Evolutionary conservation across 495 filamentous ascomycete genomes (phyloP).

Genomic region (Achaetomiella virescens): DNA sequence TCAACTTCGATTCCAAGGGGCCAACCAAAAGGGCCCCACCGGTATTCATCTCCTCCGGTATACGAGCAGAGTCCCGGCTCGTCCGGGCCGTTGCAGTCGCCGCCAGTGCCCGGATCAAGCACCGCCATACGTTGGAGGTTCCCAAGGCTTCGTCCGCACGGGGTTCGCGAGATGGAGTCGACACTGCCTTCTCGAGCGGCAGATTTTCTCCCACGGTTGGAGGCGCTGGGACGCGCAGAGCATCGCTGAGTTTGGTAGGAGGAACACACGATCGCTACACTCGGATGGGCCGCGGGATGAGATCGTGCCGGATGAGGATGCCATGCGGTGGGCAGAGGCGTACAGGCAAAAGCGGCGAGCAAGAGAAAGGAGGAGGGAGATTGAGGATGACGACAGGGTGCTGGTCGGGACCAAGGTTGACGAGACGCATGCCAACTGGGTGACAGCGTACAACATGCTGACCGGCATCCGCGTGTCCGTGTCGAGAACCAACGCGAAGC

Average conservation of each 20-base stretch:
- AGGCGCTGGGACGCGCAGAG: conserved; percentile 54
- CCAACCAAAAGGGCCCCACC: conserved; percentile 45
- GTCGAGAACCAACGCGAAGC: conserved; percentile 92
- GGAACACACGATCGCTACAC: conserved; percentile 75
- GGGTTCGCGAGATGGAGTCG: conserved; percentile 53
- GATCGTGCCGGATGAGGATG: conserved; percentile 76
- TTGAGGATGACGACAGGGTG: conserved; percentile 89
- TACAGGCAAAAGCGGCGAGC: conserved; percentile 86
- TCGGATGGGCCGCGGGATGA: conserved; percentile 81
- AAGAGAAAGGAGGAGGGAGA: conserved; percentile 72
- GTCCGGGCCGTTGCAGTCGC: conserved; percentile 40
- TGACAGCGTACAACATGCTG: conserved; percentile 99
- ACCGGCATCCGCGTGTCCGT: conserved; percentile 97
- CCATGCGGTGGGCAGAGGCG: conserved; percentile 84
- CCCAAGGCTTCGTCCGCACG: conserved; percentile 50
- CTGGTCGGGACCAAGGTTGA: conserved; percentile 98
- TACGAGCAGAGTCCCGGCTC: conserved; percentile 40
- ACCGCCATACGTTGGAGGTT: conserved; percentile 89
- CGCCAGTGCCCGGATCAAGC: conserved; percentile 53
- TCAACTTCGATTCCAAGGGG: conserved; percentile 35
- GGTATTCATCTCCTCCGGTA: conserved; percentile 69
- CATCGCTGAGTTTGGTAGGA: conserved; percentile 75
- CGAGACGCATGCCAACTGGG: conserved; percentile 95
- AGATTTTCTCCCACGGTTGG: conserved; percentile 73
- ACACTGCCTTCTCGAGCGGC: conserved; percentile 63